phyloP scores from a whole-genome alignment of 2,329 filamentous ascomycete genomes.

The Microdochium nivale region DNA sequence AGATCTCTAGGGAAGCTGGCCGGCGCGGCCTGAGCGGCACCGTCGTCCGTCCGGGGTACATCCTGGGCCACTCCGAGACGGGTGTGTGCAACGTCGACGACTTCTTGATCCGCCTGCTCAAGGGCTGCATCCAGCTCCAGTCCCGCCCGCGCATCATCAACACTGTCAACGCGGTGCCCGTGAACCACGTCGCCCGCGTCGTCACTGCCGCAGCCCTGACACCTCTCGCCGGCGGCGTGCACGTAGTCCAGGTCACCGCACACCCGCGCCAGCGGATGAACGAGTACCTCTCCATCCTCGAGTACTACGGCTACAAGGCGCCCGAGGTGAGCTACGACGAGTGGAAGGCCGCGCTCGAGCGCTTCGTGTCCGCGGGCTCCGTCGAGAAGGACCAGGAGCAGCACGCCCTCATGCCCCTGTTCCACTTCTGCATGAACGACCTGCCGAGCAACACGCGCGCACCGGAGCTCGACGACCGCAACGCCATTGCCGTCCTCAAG shows the following conservation, averaged over 20 bases:
- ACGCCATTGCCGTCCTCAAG: slow-evolving; percentile 56
- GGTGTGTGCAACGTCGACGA: slow-evolving; percentile 79
- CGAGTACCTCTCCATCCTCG: slow-evolving; percentile 63
- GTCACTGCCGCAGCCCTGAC: slow-evolving; percentile 67
- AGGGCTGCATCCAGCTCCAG: slow-evolving; percentile 76
- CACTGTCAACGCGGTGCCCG: slow-evolving; percentile 83
- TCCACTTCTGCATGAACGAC: slow-evolving; percentile 63
- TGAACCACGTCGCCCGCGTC: slow-evolving; percentile 73
- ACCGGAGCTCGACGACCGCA: slow-evolving; percentile 65
- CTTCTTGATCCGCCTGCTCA: slow-evolving; percentile 78
- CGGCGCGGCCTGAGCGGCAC: slow-evolving; percentile 65
- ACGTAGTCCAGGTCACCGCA: slow-evolving; percentile 69
- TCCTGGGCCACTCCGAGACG: slow-evolving; percentile 62
- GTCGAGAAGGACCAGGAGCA: slow-evolving; percentile 52
- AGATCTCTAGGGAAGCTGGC: slow-evolving; percentile 71
- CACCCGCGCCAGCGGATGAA: slow-evolving; percentile 73
- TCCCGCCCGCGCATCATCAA: slow-evolving; percentile 71
- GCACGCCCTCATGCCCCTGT: slow-evolving; percentile 66
- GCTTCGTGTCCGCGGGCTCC: slow-evolving; percentile 52
- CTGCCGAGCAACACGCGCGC: slow-evolving; percentile 63
- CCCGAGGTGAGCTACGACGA: slow-evolving; percentile 57
- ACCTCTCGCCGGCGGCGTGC: slow-evolving; percentile 36
- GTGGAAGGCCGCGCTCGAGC: slow-evolving; percentile 61
- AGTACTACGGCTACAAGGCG: slow-evolving; percentile 64
- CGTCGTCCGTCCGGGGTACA: slow-evolving; percentile 77